A percentile compares a stretch with the other conserved stretches of the same genome.
Evolutionary conservation across 768 basidiomycete genomes (phyloP).

Genomic region (Tricholoma bakamatsutake): DNA sequence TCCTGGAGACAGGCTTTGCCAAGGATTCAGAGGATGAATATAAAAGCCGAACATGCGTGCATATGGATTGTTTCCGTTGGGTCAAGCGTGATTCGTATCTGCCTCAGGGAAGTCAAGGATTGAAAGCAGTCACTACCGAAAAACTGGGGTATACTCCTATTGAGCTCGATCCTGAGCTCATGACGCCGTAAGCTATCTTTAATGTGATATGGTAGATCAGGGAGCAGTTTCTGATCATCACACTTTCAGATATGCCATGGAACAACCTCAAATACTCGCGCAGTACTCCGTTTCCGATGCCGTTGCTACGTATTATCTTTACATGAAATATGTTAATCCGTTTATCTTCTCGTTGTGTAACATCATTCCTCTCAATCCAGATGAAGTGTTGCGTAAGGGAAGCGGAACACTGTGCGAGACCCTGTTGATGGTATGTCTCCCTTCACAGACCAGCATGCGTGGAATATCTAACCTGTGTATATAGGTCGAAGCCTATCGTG

Average conservation of each 20-base stretch:
- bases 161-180: conserved; percentile 95
- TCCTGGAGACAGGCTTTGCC: conserved; percentile 86
- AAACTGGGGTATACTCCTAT: conserved; percentile 97
- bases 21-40: conserved; percentile 93
- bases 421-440: conserved; percentile 77
- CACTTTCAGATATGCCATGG: conserved; percentile 79
- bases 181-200: conserved; percentile 86
- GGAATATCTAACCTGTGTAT: conserved; percentile 2
- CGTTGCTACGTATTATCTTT: conserved; percentile 98
- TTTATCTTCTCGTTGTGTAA: conserved; percentile 99
- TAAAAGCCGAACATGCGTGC: conserved; percentile 87
- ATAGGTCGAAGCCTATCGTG: conserved; percentile 93
- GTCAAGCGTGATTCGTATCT: conserved; percentile 98
- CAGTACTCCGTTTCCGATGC: conserved; percentile 99
- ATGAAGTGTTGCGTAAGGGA: conserved; percentile 94
- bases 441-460: not conserved
- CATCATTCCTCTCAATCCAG: conserved; percentile 95
- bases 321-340: conserved; percentile 99
- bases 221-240: conserved; percentile 1
- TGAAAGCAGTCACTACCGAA: conserved; percentile 95
- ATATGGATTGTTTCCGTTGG: conserved; percentile 99
- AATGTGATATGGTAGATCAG: not conserved
- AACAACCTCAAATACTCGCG: conserved; percentile 90
- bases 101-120: conserved; percentile 95
- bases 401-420: conserved; percentile 97